Evolutionary conservation across 768 basidiomycete genomes (phyloP), one percentile per base, ranked within the genome.

Genomic region (Pisolithus microcarpus): DNA sequence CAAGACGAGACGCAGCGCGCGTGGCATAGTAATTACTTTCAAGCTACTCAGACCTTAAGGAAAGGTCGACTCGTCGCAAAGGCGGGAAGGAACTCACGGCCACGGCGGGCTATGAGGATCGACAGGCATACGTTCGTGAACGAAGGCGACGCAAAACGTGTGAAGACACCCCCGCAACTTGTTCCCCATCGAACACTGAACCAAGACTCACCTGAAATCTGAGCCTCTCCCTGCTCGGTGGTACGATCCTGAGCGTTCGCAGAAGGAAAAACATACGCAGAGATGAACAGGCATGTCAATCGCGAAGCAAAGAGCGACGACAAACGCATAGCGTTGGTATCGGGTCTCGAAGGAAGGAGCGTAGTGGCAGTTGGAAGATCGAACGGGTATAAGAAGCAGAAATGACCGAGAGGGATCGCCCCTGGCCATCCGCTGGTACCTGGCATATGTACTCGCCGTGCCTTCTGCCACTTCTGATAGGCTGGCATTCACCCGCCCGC

Each of bases 131-230:
- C 34, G 5, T 34, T 34, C 34, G 4, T 15, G 4, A 15, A 15
- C 13, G 34, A 34, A 34, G 34, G 8, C 34, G 13, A 34, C 11
- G 34, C 34, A 34, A 34, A 15, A 15, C 13, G 15, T 10, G 31
- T 34, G 10, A 13, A 34, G n/a, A 6, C 28, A 4, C 31, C 13
- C 34, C 34, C 11, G 13, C 13, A 15, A 34, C 13, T 34, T 1
- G 1, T 15, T 11, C 11, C 11, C 34, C 13, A 34, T 34, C 15
- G 34, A 34, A 34, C 34, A 15, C 13, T 34, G 13, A 34, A 34
- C 34, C 5, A 47, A 52, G n/a, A 56, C 62, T 19, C 52, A 69
- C 72, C 69, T 55, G 58, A 57, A 46, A 69, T 68, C 19, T 65
- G 49, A 2, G 65, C 63, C 47, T 69, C 71, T 13, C 57, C 65